Percentiles rank a stretch among this genome's conserved stretches.
Evolutionary conservation across 2,329 filamentous ascomycete genomes (phyloP).

Genomic region (Aspergillus texensis): DNA sequence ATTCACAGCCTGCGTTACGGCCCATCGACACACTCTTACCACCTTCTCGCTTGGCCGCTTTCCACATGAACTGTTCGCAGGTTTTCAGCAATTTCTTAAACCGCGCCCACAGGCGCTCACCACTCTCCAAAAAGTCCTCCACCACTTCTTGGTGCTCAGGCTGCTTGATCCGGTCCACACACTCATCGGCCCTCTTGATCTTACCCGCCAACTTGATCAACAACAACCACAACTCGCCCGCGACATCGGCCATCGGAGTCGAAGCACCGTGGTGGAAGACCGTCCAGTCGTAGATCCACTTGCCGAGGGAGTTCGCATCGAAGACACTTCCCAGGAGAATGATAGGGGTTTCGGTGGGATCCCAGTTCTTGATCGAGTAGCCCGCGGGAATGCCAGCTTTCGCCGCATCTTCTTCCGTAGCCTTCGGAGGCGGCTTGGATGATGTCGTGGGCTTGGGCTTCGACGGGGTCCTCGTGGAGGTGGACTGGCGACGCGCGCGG

Average conservation of each 20-base stretch:
- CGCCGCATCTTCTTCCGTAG: constrained; percentile 67
- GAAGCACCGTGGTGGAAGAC: constrained; percentile 83
- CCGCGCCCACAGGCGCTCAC: constrained; percentile 82
- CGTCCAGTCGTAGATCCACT: constrained; percentile 99
- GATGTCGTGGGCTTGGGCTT: constrained; percentile 43
- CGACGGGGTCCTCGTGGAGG: constrained; percentile 50
- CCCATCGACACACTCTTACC: constrained; percentile 73
- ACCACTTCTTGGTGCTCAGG: constrained; percentile 77
- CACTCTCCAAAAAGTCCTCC: constrained; percentile 86
- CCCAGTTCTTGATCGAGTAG: constrained; percentile 98
- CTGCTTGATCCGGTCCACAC: constrained; percentile 70
- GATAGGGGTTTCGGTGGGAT: constrained; percentile 90
- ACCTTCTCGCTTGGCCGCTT: constrained; percentile 73
- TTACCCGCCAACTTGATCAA: constrained; percentile 93
- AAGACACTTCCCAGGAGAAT: constrained; percentile 94
- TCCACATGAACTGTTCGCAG: constrained; percentile 95
- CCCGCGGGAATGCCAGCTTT: constrained; percentile 75
- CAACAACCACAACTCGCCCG: constrained; percentile 92
- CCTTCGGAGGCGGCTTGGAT: constrained; percentile 49
- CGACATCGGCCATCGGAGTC: constrained; percentile 84
- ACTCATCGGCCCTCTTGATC: constrained; percentile 86
- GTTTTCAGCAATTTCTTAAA: constrained; percentile 84
- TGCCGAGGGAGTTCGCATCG: constrained; percentile 94
- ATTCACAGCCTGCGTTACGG: constrained; percentile 89
- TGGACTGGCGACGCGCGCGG: constrained; percentile 58